A percentile compares a stretch with the other conserved stretches of the same genome.
Conservation (phyloP, 208 protist species). For the Phytomonas sp. region DNA sequence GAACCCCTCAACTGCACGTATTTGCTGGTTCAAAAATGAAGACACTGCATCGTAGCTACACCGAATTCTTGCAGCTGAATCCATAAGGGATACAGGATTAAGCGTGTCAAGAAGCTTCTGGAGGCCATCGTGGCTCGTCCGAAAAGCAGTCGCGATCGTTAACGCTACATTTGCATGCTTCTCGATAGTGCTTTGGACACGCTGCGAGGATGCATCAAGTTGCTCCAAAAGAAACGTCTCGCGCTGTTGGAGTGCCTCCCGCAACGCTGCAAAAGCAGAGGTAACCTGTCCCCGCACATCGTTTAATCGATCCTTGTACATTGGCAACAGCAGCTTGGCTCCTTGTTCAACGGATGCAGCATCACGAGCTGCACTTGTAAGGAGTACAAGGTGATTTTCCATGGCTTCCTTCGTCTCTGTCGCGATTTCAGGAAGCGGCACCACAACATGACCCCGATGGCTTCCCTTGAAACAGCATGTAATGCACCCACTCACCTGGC, state of each 20-base stretch:
- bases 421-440: conserved; percentile 31
- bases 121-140: conserved; percentile 7
- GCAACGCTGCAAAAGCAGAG: conserved; percentile 26
- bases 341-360: conserved; percentile 5
- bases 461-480: conserved; percentile 60
- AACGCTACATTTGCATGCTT: background rate
- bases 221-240: conserved; percentile 26
- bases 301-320: conserved; percentile 18
- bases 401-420: conserved; percentile 7
- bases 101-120: conserved; percentile 9
- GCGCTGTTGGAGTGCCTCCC: conserved; percentile 24
- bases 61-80: background rate
- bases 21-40: background rate
- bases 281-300: conserved; percentile 24
- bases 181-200: conserved; percentile 3
- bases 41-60: background rate
- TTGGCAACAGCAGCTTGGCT: conserved; percentile 10
- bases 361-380: conserved; percentile 9
- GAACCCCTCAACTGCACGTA: background rate
- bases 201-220: conserved; percentile 9
- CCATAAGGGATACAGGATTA: background rate
- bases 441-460: conserved; percentile 55
- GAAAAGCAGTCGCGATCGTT: conserved; percentile 7
- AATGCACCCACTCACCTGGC: conserved; percentile 41
- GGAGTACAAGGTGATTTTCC: conserved; percentile 11